Evolutionary conservation across 2,329 filamentous ascomycete species (phyloP), one percentile per base, ranked within the genome.

Genomic region (Hypoxylon sp.): DNA sequence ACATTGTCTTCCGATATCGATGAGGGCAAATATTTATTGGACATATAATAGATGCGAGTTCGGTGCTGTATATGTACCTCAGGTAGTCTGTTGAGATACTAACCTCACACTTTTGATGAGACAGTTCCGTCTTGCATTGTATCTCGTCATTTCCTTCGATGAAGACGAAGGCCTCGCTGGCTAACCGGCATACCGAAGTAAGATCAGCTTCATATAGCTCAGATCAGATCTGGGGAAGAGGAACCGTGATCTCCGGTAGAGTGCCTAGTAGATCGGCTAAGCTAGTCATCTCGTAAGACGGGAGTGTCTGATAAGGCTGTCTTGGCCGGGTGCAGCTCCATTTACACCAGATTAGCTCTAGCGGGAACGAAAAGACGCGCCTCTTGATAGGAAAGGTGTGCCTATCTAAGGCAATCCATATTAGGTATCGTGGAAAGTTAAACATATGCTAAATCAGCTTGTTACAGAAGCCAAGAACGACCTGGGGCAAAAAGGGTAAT

Each of bases 381-480:
- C 18, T n/a, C 38, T 51, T 11, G 20, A 49, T 32, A 30, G 22
- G 36, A 26, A n/a, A 51, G n/a, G 9, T 33, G 14, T 26, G 1
- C 24, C 33, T 38, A 11, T 26, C 12, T 38, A 51, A 51, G 5
- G 11, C 6, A 26, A 18, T 36, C 28, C 6, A 26, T 26, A n/a
- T n/a, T n/a, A n/a, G n/a, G 12, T 28, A 16, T 24, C 48, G 11
- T 14, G 12, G 26, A 9, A 22, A 16, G 30, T 12, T 14, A 54
- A 33, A 9, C 51, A 42, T 14, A 16, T 51, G 14, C 22, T 20
- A 61, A 45, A 52, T 33, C 28, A 11, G 40, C 48, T 14, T 40
- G 52, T 62, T 49, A 65, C 52, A 69, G 56, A 67, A 64, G 60
- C 63, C 55, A 68, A 63, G 58, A 63, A 20, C 44, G 26, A 40